Evolutionary conservation across 2,329 filamentous ascomycete species (phyloP).

Genomic region (Endothia cerciana): DNA sequence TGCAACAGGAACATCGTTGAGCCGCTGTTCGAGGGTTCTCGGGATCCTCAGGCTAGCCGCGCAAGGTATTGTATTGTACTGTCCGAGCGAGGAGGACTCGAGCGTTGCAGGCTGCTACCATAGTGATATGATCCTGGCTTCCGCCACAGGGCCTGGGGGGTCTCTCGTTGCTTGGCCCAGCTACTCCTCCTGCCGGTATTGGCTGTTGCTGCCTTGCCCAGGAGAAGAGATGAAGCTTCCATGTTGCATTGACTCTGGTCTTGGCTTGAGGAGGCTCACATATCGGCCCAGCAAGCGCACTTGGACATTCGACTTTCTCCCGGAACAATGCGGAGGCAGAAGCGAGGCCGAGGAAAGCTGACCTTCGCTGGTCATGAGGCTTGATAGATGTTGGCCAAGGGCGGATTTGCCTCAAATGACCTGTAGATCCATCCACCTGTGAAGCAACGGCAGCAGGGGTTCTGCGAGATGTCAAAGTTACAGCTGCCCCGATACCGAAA

Average conservation of each 20-base stretch:
- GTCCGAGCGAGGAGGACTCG: not conserved
- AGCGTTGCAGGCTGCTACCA: not conserved
- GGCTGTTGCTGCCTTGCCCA: not conserved
- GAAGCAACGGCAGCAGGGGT: slow-evolving; percentile 1
- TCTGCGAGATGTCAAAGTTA: slow-evolving; percentile 1
- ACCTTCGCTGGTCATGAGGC: not conserved
- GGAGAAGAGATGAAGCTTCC: not conserved
- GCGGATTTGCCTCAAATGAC: not conserved
- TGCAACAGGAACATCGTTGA: not conserved
- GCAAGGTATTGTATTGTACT: not conserved
- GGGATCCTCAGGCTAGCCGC: not conserved
- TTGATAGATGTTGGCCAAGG: slow-evolving; percentile 5
- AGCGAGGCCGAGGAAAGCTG: slow-evolving; percentile 1
- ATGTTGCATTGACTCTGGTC: not conserved
- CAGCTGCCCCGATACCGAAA: not conserved
- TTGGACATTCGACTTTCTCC: not conserved
- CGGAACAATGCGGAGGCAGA: not conserved
- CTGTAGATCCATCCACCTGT: slow-evolving; percentile 8
- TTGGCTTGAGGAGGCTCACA: not conserved
- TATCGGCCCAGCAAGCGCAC: not conserved
- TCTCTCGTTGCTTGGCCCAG: not conserved
- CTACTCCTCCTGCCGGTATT: not conserved
- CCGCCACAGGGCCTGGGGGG: not conserved
- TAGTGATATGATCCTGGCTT: not conserved
- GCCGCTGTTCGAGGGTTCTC: not conserved